A percentile compares a stretch with the other conserved stretches of the same genome.
Evolutionary conservation across 2,329 filamentous ascomycete genomes (phyloP).

Genomic region (Penicillium sp.): DNA sequence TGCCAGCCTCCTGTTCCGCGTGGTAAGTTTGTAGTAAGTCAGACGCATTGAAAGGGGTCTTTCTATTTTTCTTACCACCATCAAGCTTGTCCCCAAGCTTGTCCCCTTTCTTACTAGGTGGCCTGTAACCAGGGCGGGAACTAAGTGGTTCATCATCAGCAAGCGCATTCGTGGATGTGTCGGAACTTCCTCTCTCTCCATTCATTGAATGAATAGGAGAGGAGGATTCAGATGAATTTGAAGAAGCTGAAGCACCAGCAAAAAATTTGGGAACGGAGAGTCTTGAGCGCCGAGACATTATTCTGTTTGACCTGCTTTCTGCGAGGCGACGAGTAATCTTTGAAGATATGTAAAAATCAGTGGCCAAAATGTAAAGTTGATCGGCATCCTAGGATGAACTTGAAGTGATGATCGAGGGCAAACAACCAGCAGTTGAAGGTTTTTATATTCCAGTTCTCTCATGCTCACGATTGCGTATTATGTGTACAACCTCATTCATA

Average conservation of each 20-base stretch:
- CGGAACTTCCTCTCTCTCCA: neutral
- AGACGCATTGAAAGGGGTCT: neutral
- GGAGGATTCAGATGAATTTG: neutral
- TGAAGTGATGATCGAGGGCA: neutral
- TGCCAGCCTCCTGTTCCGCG: neutral
- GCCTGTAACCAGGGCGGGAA: neutral
- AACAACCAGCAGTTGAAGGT: neutral
- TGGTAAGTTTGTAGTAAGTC: neutral
- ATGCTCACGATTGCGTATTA: neutral
- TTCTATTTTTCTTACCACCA: no score
- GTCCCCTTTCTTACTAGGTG: neutral
- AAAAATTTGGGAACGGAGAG: constrained; percentile 2
- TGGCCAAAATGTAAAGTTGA: neutral
- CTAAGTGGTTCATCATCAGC: neutral
- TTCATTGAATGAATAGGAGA: neutral
- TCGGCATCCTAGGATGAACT: neutral
- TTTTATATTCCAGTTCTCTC: neutral
- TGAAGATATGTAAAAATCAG: neutral
- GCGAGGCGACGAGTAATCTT: neutral
- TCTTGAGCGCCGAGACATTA: neutral
- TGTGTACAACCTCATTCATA: neutral
- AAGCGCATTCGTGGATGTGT: neutral
- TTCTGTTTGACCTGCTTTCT: no score
- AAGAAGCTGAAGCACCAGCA: neutral
- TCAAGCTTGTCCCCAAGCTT: neutral